Conservation (phyloP, 192 early-diverging fungal genomes). For the Umbelopsis ramanniana region DNA sequence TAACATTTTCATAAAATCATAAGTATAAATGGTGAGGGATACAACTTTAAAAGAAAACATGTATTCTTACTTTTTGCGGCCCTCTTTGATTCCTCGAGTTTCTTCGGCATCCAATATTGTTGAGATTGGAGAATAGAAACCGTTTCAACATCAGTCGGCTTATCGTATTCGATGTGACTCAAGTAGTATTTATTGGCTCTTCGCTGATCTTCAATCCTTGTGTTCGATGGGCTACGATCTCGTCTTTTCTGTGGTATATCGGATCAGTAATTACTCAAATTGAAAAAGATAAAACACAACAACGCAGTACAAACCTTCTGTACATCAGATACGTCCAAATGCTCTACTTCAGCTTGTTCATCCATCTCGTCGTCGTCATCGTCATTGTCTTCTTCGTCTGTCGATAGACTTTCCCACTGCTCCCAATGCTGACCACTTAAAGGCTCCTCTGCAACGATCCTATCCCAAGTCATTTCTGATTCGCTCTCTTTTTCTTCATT, state of each 20-base stretch:
- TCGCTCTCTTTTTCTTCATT: background rate
- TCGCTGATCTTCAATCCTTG: background rate
- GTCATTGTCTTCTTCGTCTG: slow-evolving; percentile 17
- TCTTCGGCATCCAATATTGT: slow-evolving; percentile 11
- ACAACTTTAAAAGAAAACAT: too few species aligned
- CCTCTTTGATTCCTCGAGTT: background rate
- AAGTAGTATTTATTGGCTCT: background rate
- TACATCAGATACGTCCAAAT: background rate
- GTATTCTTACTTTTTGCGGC: background rate
- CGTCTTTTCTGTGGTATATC: background rate
- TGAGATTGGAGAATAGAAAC: background rate
- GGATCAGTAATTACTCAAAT: background rate
- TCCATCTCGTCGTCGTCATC: slow-evolving; percentile 31
- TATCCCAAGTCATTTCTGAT: slow-evolving; percentile 28
- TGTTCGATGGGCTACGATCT: slow-evolving; percentile 5
- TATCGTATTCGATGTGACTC: slow-evolving; percentile 7
- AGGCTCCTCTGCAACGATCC: slow-evolving; percentile 41
- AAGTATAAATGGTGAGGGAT: background rate
- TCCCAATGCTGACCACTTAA: slow-evolving; percentile 45
- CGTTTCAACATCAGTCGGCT: background rate
- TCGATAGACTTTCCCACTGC: slow-evolving; percentile 9
- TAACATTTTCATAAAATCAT: background rate
- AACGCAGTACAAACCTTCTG: background rate
- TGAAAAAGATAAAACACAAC: background rate
- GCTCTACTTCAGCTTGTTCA: slow-evolving; percentile 2